A percentile compares a stretch with the other conserved stretches of the same genome.
Evolutionary conservation across 1,284 basidiomycete species (phyloP).

Genomic region (Apiotrichum mycotoxinovorans): DNA sequence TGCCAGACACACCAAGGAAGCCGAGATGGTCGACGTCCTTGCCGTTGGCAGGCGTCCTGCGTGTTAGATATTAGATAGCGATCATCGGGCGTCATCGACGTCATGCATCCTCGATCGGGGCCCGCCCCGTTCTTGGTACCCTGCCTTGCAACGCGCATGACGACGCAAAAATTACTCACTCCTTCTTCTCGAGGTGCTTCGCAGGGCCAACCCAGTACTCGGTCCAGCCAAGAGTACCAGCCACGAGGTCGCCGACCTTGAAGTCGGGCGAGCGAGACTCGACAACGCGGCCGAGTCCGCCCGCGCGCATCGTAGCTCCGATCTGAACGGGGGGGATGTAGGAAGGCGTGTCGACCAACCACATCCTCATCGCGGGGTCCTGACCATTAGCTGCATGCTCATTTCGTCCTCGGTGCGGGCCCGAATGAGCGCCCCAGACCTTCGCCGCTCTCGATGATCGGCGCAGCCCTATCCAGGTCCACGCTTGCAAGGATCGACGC

Average conservation of each 20-base stretch:
- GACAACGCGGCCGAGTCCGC: slow-evolving; percentile 66
- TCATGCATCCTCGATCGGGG: neutral
- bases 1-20: slow-evolving; percentile 67
- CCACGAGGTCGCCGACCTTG: slow-evolving; percentile 61
- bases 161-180: slow-evolving; percentile 48
- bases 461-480: too few relatives aligned
- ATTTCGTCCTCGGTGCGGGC: too few relatives aligned
- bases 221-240: slow-evolving; percentile 62
- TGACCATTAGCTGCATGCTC: slow-evolving; percentile 5
- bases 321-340: slow-evolving; percentile 64
- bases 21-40: slow-evolving; percentile 71
- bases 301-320: slow-evolving; percentile 73
- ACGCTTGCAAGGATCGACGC: too few relatives aligned
- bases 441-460: too few relatives aligned
- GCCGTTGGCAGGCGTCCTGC: slow-evolving; percentile 58
- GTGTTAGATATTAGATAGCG: too few relatives aligned
- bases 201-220: slow-evolving; percentile 68
- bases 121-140: too few relatives aligned
- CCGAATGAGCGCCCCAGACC: too few relatives aligned
- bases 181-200: slow-evolving; percentile 55
- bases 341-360: slow-evolving; percentile 64
- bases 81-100: too few relatives aligned
- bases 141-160: too few relatives aligned
- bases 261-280: slow-evolving; percentile 56
- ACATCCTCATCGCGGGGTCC: slow-evolving; percentile 83